phyloP scores from a whole-genome alignment of 2,329 filamentous ascomycete genomes.

The Pyricularia sp. region DNA sequence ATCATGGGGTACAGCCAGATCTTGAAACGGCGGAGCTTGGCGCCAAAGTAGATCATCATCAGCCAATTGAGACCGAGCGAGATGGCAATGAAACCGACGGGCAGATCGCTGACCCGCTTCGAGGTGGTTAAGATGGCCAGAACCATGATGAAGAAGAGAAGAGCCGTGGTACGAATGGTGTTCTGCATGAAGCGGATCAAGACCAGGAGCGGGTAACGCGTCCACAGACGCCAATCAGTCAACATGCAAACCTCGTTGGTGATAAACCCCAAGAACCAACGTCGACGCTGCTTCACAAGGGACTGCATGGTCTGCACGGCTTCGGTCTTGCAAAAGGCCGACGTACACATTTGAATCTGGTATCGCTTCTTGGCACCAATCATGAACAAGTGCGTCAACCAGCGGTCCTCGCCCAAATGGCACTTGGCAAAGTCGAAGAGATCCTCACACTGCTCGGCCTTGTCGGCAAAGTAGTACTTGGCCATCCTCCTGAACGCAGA shows the following conservation, averaged over 20 bases:
- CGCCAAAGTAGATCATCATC: constrained; percentile 91
- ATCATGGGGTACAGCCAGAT: constrained; percentile 91
- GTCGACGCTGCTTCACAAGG: constrained; percentile 82
- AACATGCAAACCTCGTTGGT: constrained; percentile 98
- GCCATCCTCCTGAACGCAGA: constrained; percentile 95
- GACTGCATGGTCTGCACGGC: constrained; percentile 79
- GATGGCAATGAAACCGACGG: constrained; percentile 85
- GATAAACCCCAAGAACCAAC: constrained; percentile 96
- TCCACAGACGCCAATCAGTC: constrained; percentile 86
- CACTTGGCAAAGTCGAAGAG: constrained; percentile 95
- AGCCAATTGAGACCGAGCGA: constrained; percentile 88
- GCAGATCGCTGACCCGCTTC: constrained; percentile 63
- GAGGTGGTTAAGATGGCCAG: constrained; percentile 76
- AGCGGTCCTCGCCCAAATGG: constrained; percentile 88
- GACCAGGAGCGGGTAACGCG: constrained; percentile 74
- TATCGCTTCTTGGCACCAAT: constrained; percentile 85
- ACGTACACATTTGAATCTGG: constrained; percentile 96
- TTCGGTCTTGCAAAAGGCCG: constrained; percentile 96
- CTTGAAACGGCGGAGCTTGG: constrained; percentile 78
- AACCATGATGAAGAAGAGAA: constrained; percentile 89
- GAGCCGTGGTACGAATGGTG: constrained; percentile 84
- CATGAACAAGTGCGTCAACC: constrained; percentile 98
- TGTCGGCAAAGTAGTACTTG: constrained; percentile 96
- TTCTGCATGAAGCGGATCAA: constrained; percentile 89
- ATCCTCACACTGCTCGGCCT: constrained; percentile 88